Base-by-base conservation (phyloP, 306 rosid genomes). In the Prunus salicina region DNA sequence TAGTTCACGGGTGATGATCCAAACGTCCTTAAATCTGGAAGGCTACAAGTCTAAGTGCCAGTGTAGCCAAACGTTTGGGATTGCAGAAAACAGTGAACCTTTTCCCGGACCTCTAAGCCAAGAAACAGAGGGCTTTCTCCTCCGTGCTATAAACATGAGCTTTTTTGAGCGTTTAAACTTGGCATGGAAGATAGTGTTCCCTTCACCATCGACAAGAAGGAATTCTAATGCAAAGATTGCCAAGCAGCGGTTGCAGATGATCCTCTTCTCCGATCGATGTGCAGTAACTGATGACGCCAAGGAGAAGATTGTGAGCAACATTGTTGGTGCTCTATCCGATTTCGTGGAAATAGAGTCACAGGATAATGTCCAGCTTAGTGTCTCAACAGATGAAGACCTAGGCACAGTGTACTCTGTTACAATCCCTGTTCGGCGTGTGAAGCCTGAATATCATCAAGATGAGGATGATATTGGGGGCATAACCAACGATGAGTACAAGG, bases 321-420 rank as follows among this genome's bases (percentile, higher is more conserved):
- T 94, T 64, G 97, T 94, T 56, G 86, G 78, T 7, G 83, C 93
- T 74, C 82, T 94, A 30, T 94, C 98, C 16, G 98, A 91, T 74
- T 94, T 94, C 22, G 96, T 94, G 77, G 98, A 87, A 80, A 94
- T 94, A 68, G 98, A 94, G 76, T 88, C 98, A 7, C 91, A 87
- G 81, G 98, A 94, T 71, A 94, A 91, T 85, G 98, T 94, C 76
- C 87, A 87, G 81, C 81, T 94, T 58, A 94, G 91, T 69, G 92
- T 91, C 72, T 90, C 97, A 38, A 71, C 96, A 7, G 97, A 94
- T 81, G 65, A 91, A 24, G 96, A 90, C 72, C 79, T 89, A 15
- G 98, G 98, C 73, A 94, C 98, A n/a, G 86, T 94, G 61, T 94
- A 91, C 80, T 94, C 98, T 8, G 94, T 94, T 62, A 91, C 96